These are phyloP conservation scores for Phylloporus sp. DNA, from an alignment of 768 basidiomycete genomes.

Conservation along the genomic window DNA sequence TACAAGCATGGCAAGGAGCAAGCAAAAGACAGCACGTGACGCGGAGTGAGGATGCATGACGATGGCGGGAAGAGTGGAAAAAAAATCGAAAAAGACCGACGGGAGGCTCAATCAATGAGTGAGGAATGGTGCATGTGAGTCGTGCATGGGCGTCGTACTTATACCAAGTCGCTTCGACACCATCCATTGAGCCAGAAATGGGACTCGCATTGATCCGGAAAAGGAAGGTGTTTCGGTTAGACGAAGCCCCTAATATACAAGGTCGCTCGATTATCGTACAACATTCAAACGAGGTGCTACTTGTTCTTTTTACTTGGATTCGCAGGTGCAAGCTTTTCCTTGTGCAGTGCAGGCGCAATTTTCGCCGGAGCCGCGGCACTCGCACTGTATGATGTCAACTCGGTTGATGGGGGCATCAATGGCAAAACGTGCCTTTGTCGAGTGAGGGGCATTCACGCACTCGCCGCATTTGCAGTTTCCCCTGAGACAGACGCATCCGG, in stretches of 20 bases:
- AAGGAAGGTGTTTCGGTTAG: conserved; percentile 1
- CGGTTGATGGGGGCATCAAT: not conserved
- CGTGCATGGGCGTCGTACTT: conserved; percentile 4
- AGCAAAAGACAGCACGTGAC: conserved; percentile 14
- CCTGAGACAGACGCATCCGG: conserved; percentile 29
- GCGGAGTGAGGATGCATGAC: conserved; percentile 12
- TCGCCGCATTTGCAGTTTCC: conserved; percentile 27
- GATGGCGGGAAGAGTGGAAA: not conserved
- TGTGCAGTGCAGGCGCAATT: conserved; percentile 17
- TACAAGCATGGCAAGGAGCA: conserved; percentile 19
- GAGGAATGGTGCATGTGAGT: not conserved
- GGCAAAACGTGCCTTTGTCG: conserved; percentile 15
- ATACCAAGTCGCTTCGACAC: not conserved
- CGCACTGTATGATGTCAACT: conserved; percentile 13
- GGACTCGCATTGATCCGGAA: conserved; percentile 8
- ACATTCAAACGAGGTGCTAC: not conserved
- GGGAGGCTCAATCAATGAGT: conserved; percentile 13
- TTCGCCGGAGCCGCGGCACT: conserved; percentile 16
- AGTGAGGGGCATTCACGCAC: conserved; percentile 29
- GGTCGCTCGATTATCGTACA: conserved; percentile 11
- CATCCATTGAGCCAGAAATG: not conserved
- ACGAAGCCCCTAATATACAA: conserved; percentile 5
- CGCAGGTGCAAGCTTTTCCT: conserved; percentile 14
- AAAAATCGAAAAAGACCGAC: conserved; percentile 4
- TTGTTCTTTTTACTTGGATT: conserved; percentile 17